Percentiles rank a stretch among this genome's conserved stretches.
phyloP scores from a whole-genome alignment of 306 rosid species.

The Fragaria ananassa region DNA sequence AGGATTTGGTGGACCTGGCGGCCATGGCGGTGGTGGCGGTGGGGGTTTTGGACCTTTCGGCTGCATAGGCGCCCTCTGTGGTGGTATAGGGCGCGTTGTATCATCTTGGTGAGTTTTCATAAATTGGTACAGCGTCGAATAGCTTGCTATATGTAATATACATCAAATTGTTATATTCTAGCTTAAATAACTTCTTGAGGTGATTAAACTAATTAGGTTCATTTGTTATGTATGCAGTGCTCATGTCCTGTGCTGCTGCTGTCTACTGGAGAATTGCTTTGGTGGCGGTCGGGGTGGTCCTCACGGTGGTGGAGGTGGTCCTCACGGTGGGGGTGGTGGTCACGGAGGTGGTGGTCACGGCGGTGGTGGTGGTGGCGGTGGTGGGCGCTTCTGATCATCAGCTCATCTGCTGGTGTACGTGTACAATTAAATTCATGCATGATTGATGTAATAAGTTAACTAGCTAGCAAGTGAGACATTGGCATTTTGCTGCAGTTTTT shows the following conservation, averaged over 20 bases:
- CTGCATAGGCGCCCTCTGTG: slow-evolving; percentile 38
- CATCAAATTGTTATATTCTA: not conserved
- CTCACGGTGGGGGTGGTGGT: not conserved
- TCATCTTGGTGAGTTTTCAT: slow-evolving; percentile 45
- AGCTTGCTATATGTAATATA: not conserved
- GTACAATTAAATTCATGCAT: not conserved
- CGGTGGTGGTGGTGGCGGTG: slow-evolving; percentile 15
- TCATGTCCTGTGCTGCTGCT: slow-evolving; percentile 54
- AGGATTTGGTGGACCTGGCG: not conserved
- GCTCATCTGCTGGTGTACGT: not conserved
- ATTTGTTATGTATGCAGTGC: slow-evolving; percentile 16
- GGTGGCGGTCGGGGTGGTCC: slow-evolving; percentile 24
- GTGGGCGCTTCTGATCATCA: not conserved
- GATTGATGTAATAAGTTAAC: not conserved
- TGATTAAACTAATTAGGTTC: not conserved
- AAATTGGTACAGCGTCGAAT: not conserved
- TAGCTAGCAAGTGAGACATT: not conserved
- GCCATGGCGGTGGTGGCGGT: not conserved
- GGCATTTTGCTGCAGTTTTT: slow-evolving; percentile 4
- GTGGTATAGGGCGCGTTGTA: slow-evolving; percentile 34
- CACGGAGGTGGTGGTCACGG: not conserved
- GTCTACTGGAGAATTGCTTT: slow-evolving; percentile 46
- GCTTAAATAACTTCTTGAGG: not conserved
- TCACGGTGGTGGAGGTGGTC: slow-evolving; percentile 19
- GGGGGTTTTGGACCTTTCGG: slow-evolving; percentile 18